Conservation (phyloP, 805 yeast genomes). For the Ogataea neopini region DNA sequence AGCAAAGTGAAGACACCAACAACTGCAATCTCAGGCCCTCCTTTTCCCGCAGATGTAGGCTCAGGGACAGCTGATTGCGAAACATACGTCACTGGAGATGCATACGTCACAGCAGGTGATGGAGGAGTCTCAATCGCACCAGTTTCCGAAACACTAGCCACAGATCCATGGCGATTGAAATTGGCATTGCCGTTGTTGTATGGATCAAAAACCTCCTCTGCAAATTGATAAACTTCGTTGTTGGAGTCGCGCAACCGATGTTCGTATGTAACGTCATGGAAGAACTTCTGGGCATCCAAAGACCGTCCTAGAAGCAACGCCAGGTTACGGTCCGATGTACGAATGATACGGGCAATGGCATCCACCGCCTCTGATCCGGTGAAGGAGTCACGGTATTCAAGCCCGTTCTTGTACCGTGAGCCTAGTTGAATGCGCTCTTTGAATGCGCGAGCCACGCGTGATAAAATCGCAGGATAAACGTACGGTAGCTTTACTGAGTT, state of each 20-base stretch:
- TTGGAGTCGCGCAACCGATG: conserved; percentile 88
- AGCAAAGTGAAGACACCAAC: conserved; percentile 92
- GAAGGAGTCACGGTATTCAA: conserved; percentile 89
- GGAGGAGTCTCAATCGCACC: conserved; percentile 18
- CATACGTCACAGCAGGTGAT: conserved; percentile 12
- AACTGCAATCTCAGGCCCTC: conserved; percentile 37
- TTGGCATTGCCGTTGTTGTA: conserved; percentile 20
- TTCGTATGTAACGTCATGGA: conserved; percentile 94
- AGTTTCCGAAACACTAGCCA: conserved; percentile 26
- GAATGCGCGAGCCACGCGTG: conserved; percentile 80
- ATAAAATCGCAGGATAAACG: conserved; percentile 87
- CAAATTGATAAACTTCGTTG: conserved; percentile 85
- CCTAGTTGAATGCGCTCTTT: conserved; percentile 68
- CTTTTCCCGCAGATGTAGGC: neutral
- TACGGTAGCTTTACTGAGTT: conserved; percentile 56
- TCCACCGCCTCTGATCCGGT: conserved; percentile 95
- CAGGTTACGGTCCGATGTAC: conserved; percentile 88
- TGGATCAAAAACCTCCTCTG: conserved; percentile 46
- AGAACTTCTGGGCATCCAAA: conserved; percentile 88
- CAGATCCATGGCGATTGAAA: conserved; percentile 30
- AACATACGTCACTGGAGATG: conserved; percentile 7
- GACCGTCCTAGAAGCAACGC: conserved; percentile 89
- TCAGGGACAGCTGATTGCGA: conserved; percentile 20
- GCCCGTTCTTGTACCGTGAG: conserved; percentile 84
- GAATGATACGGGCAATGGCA: conserved; percentile 76